A percentile compares a stretch with the other conserved stretches of the same genome.
phyloP scores from a whole-genome alignment of 306 rosid genomes.

The Gynostemma pentaphyllum region DNA sequence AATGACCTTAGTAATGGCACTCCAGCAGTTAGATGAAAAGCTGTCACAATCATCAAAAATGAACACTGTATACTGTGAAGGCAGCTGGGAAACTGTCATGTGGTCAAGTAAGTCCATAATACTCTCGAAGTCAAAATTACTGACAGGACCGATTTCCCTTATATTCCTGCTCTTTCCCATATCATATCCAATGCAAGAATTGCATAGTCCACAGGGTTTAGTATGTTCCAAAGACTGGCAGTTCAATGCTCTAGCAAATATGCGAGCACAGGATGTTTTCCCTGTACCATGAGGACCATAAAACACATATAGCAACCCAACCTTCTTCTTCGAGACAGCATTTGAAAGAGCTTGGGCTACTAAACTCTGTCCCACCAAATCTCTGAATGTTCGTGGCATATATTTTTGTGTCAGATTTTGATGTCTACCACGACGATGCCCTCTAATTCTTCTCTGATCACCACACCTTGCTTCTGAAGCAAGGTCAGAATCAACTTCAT shows the following conservation, averaged over 20 bases:
- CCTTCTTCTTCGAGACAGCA: slow-evolving; percentile 62
- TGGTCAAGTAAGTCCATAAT: slow-evolving; percentile 76
- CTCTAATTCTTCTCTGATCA: slow-evolving; percentile 47
- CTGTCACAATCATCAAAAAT: slow-evolving; percentile 92
- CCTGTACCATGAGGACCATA: slow-evolving; percentile 98
- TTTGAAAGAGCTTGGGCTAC: slow-evolving; percentile 95
- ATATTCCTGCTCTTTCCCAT: slow-evolving; percentile 70
- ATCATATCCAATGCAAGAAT: slow-evolving; percentile 68
- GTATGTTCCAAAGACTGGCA: slow-evolving; percentile 72
- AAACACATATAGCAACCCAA: slow-evolving; percentile 82
- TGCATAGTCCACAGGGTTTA: slow-evolving; percentile 92
- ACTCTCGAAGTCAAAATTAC: slow-evolving; percentile 76
- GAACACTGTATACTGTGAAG: slow-evolving; percentile 69
- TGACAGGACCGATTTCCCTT: slow-evolving; percentile 87
- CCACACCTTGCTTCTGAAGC: slow-evolving; percentile 91
- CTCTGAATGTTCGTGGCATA: slow-evolving; percentile 77
- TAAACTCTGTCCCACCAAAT: slow-evolving; percentile 85
- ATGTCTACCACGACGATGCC: slow-evolving; percentile 44
- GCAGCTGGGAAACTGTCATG: slow-evolving; percentile 61
- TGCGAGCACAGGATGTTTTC: slow-evolving; percentile 85
- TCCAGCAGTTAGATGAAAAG: slow-evolving; percentile 75
- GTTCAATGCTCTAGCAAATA: slow-evolving; percentile 86
- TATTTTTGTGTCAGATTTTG: slow-evolving; percentile 82
- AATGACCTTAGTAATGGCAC: slow-evolving; percentile 86
- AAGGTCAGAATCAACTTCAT: slow-evolving; percentile 71